Evolutionary conservation across 148 eudicot species (phyloP).

Genomic region (Heliosperma pusillum): DNA sequence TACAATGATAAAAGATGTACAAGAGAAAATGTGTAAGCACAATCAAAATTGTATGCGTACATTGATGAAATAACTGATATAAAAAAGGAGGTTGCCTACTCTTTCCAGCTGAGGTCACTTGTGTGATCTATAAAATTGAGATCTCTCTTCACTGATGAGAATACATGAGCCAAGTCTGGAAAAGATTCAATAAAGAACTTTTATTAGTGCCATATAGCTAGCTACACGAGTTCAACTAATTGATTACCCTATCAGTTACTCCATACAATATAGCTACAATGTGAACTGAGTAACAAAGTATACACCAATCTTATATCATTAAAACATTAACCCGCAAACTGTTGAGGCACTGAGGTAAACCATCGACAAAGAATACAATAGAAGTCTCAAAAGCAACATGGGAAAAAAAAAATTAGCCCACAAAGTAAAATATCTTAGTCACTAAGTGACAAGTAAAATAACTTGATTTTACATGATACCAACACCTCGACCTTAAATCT

Average conservation of each 20-base stretch:
- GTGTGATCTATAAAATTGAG: slow-evolving; percentile 92
- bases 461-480: background rate
- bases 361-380: background rate
- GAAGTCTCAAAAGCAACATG: too few species aligned
- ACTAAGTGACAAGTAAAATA: background rate
- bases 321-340: slow-evolving; percentile 3
- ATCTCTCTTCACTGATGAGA: slow-evolving; percentile 71
- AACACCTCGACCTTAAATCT: background rate
- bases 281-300: background rate
- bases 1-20: slow-evolving; percentile 27
- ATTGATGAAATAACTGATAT: slow-evolving; percentile 8
- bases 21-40: background rate
- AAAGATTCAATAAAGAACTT: slow-evolving; percentile 18
- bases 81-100: slow-evolving; percentile 52
- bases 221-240: too few species aligned
- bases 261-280: background rate
- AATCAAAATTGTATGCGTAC: background rate
- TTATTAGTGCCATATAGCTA: slow-evolving; percentile 13
- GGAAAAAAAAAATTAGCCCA: background rate
- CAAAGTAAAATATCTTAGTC: background rate
- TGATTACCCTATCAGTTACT: too few species aligned
- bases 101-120: slow-evolving; percentile 95
- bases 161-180: slow-evolving; percentile 80
- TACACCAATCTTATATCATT: background rate
- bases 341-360: background rate